Conservation (phyloP, 2,329 filamentous ascomycete species). For the Ophiostoma angusticollis region DNA sequence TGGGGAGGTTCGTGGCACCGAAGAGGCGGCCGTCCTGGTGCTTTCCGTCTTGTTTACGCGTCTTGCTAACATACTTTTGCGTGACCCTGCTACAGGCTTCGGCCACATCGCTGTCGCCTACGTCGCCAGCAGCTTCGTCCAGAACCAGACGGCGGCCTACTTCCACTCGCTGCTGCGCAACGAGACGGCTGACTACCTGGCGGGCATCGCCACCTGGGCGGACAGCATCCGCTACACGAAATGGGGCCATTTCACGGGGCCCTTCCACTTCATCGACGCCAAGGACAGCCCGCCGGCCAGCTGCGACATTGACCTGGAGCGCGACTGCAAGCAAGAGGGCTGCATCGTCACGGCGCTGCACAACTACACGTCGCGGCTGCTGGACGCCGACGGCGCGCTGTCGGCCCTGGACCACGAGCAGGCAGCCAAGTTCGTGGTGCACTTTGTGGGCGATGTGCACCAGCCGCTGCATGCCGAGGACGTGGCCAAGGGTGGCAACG, state of each 20-base stretch:
- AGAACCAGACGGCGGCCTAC: slow-evolving; percentile 39
- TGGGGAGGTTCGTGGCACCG: slow-evolving; percentile 28
- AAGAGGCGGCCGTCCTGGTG: too few relatives aligned
- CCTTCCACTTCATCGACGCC: slow-evolving; percentile 58
- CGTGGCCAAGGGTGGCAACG: slow-evolving; percentile 53
- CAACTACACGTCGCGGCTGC: slow-evolving; percentile 46
- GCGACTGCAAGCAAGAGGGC: slow-evolving; percentile 50
- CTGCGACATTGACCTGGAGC: slow-evolving; percentile 44
- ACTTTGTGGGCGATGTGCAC: slow-evolving; percentile 60
- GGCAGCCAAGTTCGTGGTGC: slow-evolving; percentile 53
- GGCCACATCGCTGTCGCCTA: slow-evolving; percentile 56
- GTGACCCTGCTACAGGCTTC: slow-evolving; percentile 30
- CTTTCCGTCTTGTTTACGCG: too few relatives aligned
- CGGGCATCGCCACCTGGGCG: slow-evolving; percentile 53
- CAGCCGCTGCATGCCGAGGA: slow-evolving; percentile 56
- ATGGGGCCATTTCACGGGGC: slow-evolving; percentile 47
- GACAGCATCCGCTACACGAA: slow-evolving; percentile 53
- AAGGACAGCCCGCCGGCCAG: slow-evolving; percentile 45
- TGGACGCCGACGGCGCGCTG: slow-evolving; percentile 28
- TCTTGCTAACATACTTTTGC: background rate
- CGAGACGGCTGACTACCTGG: slow-evolving; percentile 44
- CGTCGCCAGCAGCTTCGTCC: slow-evolving; percentile 47
- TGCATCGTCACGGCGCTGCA: slow-evolving; percentile 48
- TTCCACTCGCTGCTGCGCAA: slow-evolving; percentile 46
- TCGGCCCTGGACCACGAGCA: slow-evolving; percentile 35